Base-by-base conservation (phyloP, 495 filamentous ascomycete species). In the Aspergillus egyptiacus region DNA sequence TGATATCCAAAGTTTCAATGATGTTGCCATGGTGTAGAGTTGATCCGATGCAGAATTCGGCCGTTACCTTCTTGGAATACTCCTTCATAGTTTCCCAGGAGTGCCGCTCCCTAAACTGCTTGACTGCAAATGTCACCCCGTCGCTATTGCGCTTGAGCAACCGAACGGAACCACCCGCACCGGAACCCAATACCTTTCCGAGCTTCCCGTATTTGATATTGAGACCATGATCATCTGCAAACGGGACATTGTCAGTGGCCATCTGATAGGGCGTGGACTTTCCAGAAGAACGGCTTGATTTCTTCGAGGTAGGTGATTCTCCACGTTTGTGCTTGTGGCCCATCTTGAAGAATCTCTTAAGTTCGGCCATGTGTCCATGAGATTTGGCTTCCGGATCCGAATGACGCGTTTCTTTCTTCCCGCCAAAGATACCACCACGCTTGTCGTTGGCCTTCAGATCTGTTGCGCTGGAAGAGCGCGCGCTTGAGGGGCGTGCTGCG, bases 61-160 rank as follows among this genome's bases (percentile, higher is more conserved):
- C 93, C n/a, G 94, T 99, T 45, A 99, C 84, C 60, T 99, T 99
- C 69, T 99, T 99, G 51, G 88, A 87, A 52, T 99, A 99, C 53
- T 97, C 94, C 52, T 85, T 86, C 68, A 93, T 81, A 3, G 84
- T 87, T 64, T 99, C 93, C 68, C 96, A 96, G 4, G 85, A 81
- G 70, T 99, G 91, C 27, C 91, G 82, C 42, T 91, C 83, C 25
- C 93, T 78, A 62, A 99, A 97, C 59, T 99, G 90, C 64, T 99
- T 99, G 23, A 96, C 94, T 2, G 93, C 93, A 69, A 99, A 97
- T 3, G 93, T 95, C 9, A 86, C 83, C 8, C 85, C 84, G 55
- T 97, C 94, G 47, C 84, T 89, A 50, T 81, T 87, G 46, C 94
- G 78, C 72, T 91, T 96, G 82, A 99, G 86, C 24, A 99, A 71